Base-by-base conservation (phyloP, 2,329 filamentous ascomycete genomes). In the Venturia effusa region DNA sequence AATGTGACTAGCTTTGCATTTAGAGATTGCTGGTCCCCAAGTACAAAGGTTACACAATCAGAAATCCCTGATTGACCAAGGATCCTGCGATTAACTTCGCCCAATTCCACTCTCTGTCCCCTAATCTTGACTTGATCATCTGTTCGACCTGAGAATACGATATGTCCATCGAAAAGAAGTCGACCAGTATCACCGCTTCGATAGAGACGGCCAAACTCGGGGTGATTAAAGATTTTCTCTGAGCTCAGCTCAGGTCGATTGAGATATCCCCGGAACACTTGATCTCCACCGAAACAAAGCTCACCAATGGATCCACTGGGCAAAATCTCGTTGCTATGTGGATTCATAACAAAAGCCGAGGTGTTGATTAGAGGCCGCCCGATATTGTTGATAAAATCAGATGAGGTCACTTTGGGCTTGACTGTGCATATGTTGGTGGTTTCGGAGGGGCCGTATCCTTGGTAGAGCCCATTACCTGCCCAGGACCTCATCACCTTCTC, bases 401-500 rank as follows among this genome's bases (percentile, higher is more conserved):
- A 74, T 0, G 69, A 67, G 0, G 77, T 74, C 71, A 93, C 85
- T 45, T 81, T 79, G 8, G 79, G 74, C 66, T 86, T 87, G 10
- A 93, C 82, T 0, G 88, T 91, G 74, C 90, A 95, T 24, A 96
- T 92, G 68, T 96, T 95, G 1, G 90, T 95, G 0, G 88, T 91
- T 73, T 95, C 92, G 0, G 88, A 90, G 0, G 91, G 90, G 0
- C 90, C 90, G 67, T 96, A 69, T 75, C 84, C 91, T 77, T 94
- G 88, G 72, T 86, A 92, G 0, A 96, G 78, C 17, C 86, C 81
- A 45, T 77, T 80, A 0, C 80, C 80, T 32, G 81, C 81, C 92
- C 92, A 96, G 40, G 80, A 80, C 1, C 81, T 77, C 48, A 87
- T 84, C 0, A 96, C 88, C 40, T 84, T 83, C 41, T 85, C 82